Evolutionary conservation across 208 protist species (phyloP), one percentile per base, ranked within the genome.

Genomic region (Tritrichomonas musculus): DNA sequence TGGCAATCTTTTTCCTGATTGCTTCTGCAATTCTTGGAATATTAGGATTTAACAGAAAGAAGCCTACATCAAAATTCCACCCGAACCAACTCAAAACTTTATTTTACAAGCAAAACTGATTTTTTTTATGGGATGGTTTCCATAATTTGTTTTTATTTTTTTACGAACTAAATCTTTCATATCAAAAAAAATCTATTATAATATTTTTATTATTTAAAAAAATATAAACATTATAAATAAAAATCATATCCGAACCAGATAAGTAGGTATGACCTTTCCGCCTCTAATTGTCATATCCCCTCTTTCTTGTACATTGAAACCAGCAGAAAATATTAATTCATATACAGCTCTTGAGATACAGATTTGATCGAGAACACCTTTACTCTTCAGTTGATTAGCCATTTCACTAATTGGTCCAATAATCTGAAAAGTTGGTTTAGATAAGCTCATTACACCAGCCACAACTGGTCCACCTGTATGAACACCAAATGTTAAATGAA

Each of bases 21-120:
- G 47, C 77, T 57, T 53, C 77, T 17, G 47, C 47, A 17, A 53
- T 88, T 88, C 27, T 53, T 3, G 77, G 77, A 27, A 44, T 53
- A 5, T 57, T 88, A 4, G 77, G 47, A 44, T 88, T 27, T 44
- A 88, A 49, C 25, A 88, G 77, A 60, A 88, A 20, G 8, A 88
- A 88, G 27, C 77, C 77, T 47, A 55, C 47, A 2, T 88, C 77
- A 2, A 88, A 88, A 44, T 88, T 88, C 77, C 77, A 88, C 57
- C 77, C 77, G 20, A 49, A 88, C 22, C 44, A 49, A 82, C 73
- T 82, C 11, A 82, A 82, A 27, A 47, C 33, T 9, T 50, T 82
- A 20, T 82, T 82, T 30, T 60, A 60, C 17, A 60, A 17, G 53
- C 11, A 60, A 17, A 60, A 60, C n/a, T n/a, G n/a, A n/a, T n/a